Conservation (phyloP, 73 alveolate species). For the Paramecium sexaurelia region DNA sequence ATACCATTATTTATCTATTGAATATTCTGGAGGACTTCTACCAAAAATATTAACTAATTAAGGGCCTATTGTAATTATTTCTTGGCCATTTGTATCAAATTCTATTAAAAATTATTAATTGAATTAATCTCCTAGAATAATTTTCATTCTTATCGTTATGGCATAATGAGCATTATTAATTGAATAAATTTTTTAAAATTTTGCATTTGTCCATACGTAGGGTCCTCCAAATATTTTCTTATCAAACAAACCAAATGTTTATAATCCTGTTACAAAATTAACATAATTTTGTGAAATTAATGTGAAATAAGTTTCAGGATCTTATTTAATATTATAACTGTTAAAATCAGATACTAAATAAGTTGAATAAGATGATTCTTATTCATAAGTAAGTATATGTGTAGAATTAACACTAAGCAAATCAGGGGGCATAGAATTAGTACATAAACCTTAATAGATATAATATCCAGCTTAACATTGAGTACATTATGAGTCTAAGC, state of each 20-base stretch:
- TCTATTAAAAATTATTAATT: neutral
- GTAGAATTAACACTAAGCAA: neutral
- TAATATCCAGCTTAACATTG: neutral
- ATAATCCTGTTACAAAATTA: neutral
- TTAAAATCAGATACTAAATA: neutral
- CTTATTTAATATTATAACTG: neutral
- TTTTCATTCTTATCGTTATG: neutral
- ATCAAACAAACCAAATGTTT: neutral
- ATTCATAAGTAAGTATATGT: neutral
- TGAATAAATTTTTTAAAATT: neutral
- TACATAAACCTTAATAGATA: neutral
- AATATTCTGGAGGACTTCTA: neutral
- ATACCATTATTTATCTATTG: neutral
- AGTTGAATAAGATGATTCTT: neutral
- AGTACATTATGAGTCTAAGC: neutral
- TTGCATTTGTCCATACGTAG: constrained; percentile 11
- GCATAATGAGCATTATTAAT: neutral
- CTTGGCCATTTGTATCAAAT: neutral
- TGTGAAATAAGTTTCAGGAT: neutral
- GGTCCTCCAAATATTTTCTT: constrained; percentile 3
- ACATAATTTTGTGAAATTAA: neutral
- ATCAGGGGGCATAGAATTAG: neutral
- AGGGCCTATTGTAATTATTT: neutral
- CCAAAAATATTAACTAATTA: neutral
- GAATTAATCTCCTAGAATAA: neutral